Conservation (phyloP, 2,329 filamentous ascomycete genomes). For the Colletotrichum lupini region DNA sequence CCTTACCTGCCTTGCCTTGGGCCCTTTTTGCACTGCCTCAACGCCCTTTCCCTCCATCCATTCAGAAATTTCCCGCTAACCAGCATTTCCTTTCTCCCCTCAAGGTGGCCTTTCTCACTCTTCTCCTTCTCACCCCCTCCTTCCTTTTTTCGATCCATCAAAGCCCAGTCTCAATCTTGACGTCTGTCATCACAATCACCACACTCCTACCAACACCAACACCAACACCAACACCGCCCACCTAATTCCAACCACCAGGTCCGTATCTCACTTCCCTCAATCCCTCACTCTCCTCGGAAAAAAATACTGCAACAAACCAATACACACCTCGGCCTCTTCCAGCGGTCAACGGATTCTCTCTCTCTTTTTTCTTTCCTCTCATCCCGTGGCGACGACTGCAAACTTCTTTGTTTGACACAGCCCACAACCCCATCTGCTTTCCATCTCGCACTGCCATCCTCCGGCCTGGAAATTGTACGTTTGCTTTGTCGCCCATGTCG, state of each 20-base stretch:
- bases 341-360: background rate
- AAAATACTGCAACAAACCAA: background rate
- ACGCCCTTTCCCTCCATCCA: slow-evolving; percentile 30
- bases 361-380: background rate
- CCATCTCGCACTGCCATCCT: background rate
- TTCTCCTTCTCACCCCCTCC: slow-evolving; percentile 20
- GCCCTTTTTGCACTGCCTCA: slow-evolving; percentile 36
- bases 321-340: background rate
- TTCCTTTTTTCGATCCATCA: slow-evolving; percentile 34
- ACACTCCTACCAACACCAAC: slow-evolving; percentile 19
- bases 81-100: slow-evolving; percentile 32
- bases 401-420: slow-evolving; percentile 22
- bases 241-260: slow-evolving; percentile 30
- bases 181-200: slow-evolving; percentile 19
- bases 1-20: slow-evolving; percentile 30
- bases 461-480: slow-evolving; percentile 10
- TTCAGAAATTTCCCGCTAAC: slow-evolving; percentile 32
- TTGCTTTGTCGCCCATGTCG: slow-evolving; percentile 22
- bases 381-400: background rate
- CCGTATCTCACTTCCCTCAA: slow-evolving; percentile 6
- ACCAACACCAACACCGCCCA: slow-evolving; percentile 25
- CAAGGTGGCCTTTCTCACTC: slow-evolving; percentile 31
- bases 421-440: background rate
- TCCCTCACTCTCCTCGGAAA: background rate
- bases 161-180: slow-evolving; percentile 14